Base-by-base conservation (phyloP, 179 eudicot genomes). In the Silene noctiflora region DNA sequence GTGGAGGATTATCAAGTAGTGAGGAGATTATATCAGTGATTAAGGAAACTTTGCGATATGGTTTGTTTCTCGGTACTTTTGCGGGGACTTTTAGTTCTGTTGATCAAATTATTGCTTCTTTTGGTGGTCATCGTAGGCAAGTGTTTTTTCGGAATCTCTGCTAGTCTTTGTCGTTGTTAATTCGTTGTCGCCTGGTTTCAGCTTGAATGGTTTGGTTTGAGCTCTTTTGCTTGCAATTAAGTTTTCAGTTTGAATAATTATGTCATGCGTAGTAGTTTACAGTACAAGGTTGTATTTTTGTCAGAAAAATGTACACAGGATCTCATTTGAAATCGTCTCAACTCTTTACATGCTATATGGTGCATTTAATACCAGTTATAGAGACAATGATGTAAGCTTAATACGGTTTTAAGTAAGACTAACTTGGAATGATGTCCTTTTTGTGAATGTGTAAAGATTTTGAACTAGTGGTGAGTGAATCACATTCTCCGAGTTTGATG, bases 61-160 rank as follows among this genome's bases (percentile, higher is more conserved):
- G 99, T 62, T 83, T 96, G 67, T 96, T 96, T 80, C 92, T 96
- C 5, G 97, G 99, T 53, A 85, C 92, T 19, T 96, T 93, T 82
- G 97, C 98, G 56, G 99, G 97, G 14, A 89, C 94, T 53, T 96
- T 93, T 83, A 94, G 91, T 27, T 88, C 98, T 6, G 97, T 93
- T 67, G 98, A 96, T 81, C 98, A 96, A 77, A 70, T 87, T 78
- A 86, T 96, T 73, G 93, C 98, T 80, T 81, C 90, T 73, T 75
- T 86, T 64, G 92, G 99, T 58, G 99, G 99, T 14, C 90, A 96
- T 79, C 88, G 90, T 60, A 93, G 97, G 99, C 81, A 86, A 68
- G 79, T 78, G 35, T 16, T 66, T 71, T 27, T 27, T 51, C 25
- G 11, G 9, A 1, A 12, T 5, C 11, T 59, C 59, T 44, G 12